phyloP scores from a whole-genome alignment of 2,329 filamentous ascomycete genomes.

The Cladosporium sphaerospermum region DNA sequence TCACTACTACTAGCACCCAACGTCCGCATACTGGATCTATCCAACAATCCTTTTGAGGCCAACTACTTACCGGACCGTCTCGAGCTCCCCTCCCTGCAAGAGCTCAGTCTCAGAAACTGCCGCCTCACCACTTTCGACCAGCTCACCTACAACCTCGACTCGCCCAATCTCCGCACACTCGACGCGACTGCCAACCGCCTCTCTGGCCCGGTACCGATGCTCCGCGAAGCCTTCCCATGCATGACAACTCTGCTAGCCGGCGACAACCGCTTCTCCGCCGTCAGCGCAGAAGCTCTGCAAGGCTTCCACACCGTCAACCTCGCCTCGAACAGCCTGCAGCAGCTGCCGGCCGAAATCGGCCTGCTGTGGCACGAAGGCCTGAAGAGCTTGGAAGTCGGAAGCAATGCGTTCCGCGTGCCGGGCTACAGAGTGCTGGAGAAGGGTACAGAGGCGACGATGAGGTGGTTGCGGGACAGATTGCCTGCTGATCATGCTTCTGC shows the following conservation, averaged over 20 bases:
- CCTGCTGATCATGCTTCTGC: not conserved
- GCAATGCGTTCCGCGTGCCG: slow-evolving; percentile 84
- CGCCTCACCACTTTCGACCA: slow-evolving; percentile 64
- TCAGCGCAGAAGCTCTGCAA: slow-evolving; percentile 62
- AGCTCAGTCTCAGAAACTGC: slow-evolving; percentile 70
- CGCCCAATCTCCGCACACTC: slow-evolving; percentile 67
- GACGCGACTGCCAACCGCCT: slow-evolving; percentile 82
- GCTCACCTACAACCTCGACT: slow-evolving; percentile 60
- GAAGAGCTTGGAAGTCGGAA: slow-evolving; percentile 68
- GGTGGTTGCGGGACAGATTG: slow-evolving; percentile 73
- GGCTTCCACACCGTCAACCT: slow-evolving; percentile 73
- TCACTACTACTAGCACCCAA: slow-evolving; percentile 65
- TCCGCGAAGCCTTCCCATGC: slow-evolving; percentile 63
- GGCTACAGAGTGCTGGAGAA: slow-evolving; percentile 77
- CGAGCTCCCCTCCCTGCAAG: slow-evolving; percentile 63
- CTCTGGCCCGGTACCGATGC: slow-evolving; percentile 55
- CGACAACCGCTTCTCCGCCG: slow-evolving; percentile 70
- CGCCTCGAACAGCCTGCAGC: slow-evolving; percentile 78
- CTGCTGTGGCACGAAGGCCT: slow-evolving; percentile 61
- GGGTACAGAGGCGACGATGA: slow-evolving; percentile 76
- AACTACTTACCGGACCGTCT: slow-evolving; percentile 63
- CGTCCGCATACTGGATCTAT: slow-evolving; percentile 48
- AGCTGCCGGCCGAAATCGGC: slow-evolving; percentile 73
- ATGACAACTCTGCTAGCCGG: slow-evolving; percentile 65
- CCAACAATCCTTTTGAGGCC: slow-evolving; percentile 32